Conservation (phyloP, 2,329 filamentous ascomycete species). For the Ceratocystis lukuohia region DNA sequence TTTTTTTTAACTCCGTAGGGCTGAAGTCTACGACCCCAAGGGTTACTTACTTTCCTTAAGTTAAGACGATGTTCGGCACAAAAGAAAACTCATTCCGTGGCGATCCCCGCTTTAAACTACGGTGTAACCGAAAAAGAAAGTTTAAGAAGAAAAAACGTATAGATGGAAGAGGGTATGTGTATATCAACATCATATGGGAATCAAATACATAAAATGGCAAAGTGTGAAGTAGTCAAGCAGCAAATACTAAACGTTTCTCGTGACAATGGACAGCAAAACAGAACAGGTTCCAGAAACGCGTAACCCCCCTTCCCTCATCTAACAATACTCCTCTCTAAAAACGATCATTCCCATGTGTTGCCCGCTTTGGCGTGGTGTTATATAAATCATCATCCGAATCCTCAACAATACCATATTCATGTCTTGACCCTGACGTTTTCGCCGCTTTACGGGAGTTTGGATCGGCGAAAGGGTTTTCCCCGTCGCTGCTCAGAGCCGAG, state of each 20-base stretch:
- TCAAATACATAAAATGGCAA: conserved; percentile 24
- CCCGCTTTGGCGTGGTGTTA: conserved; percentile 27
- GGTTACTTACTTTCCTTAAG: not conserved
- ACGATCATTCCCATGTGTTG: not conserved
- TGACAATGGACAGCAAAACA: not conserved
- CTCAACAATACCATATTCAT: conserved; percentile 20
- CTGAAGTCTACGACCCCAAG: not conserved
- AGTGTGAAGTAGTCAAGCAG: not conserved
- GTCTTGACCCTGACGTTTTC: conserved; percentile 21
- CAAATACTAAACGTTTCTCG: not conserved
- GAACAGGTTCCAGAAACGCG: not conserved
- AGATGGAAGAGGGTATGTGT: not conserved
- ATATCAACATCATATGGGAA: conserved; percentile 31
- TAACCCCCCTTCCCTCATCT: not conserved
- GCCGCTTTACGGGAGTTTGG: conserved; percentile 21
- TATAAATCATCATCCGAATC: conserved; percentile 31
- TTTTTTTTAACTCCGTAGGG: not conserved
- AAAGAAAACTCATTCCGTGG: not conserved
- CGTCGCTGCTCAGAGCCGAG: conserved; percentile 21
- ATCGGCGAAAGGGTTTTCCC: conserved; percentile 29
- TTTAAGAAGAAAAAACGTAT: not conserved
- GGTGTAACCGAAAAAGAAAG: not conserved
- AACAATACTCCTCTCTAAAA: not conserved
- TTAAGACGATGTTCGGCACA: not conserved
- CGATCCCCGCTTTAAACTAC: conserved; percentile 1